phyloP scores from a whole-genome alignment of 1,284 basidiomycete species.

The Malassezia caprae region DNA sequence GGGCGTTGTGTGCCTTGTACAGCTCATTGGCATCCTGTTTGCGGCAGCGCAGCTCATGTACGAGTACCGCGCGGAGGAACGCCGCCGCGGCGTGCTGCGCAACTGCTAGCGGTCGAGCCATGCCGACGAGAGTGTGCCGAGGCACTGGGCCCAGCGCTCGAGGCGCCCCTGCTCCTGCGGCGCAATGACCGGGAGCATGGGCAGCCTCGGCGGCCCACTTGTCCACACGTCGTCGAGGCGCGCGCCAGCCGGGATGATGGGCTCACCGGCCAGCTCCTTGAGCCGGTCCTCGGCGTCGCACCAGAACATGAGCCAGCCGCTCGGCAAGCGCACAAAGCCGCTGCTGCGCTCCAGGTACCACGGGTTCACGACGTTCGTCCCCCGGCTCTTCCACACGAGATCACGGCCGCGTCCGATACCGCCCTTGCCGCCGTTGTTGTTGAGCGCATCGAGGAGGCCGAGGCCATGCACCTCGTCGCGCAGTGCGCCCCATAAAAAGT shows the following conservation, averaged over 20 bases:
- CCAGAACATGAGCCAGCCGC: slow-evolving; percentile 84
- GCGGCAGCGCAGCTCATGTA: slow-evolving; percentile 81
- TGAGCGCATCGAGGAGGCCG: slow-evolving; percentile 82
- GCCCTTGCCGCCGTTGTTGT: slow-evolving; percentile 73
- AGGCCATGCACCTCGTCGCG: slow-evolving; percentile 97
- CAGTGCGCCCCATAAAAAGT: slow-evolving; percentile 96
- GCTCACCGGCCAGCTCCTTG: slow-evolving; percentile 30
- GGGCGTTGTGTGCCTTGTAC: slow-evolving; percentile 61
- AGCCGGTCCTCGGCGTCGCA: slow-evolving; percentile 80
- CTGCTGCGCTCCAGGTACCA: slow-evolving; percentile 97
- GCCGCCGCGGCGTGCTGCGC: slow-evolving; percentile 23
- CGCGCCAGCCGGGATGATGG: slow-evolving; percentile 20
- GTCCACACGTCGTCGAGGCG: slow-evolving; percentile 22
- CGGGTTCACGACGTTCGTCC: slow-evolving; percentile 91
- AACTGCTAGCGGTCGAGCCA: slow-evolving; percentile 53
- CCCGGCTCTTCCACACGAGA: slow-evolving; percentile 85
- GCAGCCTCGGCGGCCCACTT: slow-evolving; percentile 37
- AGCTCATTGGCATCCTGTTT: slow-evolving; percentile 63
- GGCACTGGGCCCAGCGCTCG: slow-evolving; percentile 62
- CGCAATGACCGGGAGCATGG: slow-evolving; percentile 61
- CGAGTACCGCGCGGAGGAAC: slow-evolving; percentile 53
- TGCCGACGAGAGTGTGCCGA: slow-evolving; percentile 66
- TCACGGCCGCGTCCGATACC: slow-evolving; percentile 83
- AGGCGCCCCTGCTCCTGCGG: slow-evolving; percentile 71
- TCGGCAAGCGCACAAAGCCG: slow-evolving; percentile 66